Evolutionary conservation across 257 asterid genomes (phyloP), one percentile per base, ranked within the genome.

Genomic region (Linderniella brevidens): DNA sequence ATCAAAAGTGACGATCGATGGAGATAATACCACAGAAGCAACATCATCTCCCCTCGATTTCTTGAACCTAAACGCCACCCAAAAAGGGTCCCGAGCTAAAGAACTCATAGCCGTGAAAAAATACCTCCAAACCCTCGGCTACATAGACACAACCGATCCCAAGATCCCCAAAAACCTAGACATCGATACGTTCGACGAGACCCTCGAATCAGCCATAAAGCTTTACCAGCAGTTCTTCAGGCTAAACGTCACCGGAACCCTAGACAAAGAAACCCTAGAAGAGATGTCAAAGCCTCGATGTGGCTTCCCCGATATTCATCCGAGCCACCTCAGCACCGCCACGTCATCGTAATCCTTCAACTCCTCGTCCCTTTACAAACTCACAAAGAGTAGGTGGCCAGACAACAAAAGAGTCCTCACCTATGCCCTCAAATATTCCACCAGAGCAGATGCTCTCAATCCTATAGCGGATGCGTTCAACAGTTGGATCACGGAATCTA

Each of bases 71-170:
- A 13, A 19, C 19, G 60, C 60, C 35, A 36, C 42, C 38, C 48
- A 11, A 7, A 57, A 53, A 58, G 64, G 64, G 13, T 43, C 13
- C 56, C 8, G 18, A 6, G 19, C 13, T 7, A 38, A 19, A n/a
- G 57, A 56, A 48, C 20, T 60, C 12, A 25, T 55, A 32, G 50
- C 46, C 8, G 53, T 60, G 16, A 51, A 48, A 13, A 52, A 36
- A 12, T 48, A 55, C 50, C 63, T 55, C 29, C 19, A 66, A 11
- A 36, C 17, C 53, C 59, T 65, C 36, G 67, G 64, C 45, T 60
- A 65, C 54, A 35, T 60, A 44, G 11, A 15, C 9, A 6, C 13
- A 1, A 5, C 19, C 8, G 17, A 9, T 4, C 2, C 37, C 1
- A 10, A 41, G 13, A 38, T 37, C 1, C 2, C 37, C 1, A 10